These are phyloP conservation scores for Parachlorella kessleri DNA, from an alignment of 139 green algal genomes.

Conservation along the genomic window DNA sequence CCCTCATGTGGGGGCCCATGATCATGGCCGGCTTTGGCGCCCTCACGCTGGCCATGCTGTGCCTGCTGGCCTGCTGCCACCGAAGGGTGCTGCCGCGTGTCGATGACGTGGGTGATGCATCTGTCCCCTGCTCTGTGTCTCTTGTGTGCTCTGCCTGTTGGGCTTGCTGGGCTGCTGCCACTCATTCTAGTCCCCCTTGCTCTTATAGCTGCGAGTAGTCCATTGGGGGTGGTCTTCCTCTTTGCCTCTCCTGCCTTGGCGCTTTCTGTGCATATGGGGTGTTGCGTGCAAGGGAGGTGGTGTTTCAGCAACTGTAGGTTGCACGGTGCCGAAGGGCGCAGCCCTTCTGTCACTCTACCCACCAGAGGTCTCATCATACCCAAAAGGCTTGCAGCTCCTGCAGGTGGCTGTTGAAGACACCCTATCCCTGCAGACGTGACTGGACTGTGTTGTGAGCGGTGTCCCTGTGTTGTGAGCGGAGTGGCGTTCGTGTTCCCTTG, in stretches of 20 bases:
- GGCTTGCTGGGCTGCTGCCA: background rate
- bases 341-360: too few species aligned
- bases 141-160: too few species aligned
- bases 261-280: background rate
- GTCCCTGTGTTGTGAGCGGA: too few species aligned
- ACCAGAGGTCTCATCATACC: too few species aligned
- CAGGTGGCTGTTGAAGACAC: too few species aligned
- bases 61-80: conserved; percentile 27
- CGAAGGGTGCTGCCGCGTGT: conserved; percentile 20
- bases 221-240: background rate
- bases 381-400: too few species aligned
- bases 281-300: background rate
- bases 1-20: conserved; percentile 28
- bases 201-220: background rate
- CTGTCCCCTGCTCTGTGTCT: too few species aligned
- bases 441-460: too few species aligned
- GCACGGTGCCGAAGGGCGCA: too few species aligned
- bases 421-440: too few species aligned
- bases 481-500: too few species aligned
- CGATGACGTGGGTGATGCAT: conserved; percentile 21
- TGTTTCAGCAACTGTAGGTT: too few species aligned
- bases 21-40: conserved; percentile 8
- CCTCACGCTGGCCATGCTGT: conserved; percentile 7
- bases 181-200: background rate
- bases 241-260: background rate